Evolutionary conservation across 345 rosid genomes (phyloP), one percentile per base, ranked within the genome.

Genomic region (Zanthoxylum bungeanum): DNA sequence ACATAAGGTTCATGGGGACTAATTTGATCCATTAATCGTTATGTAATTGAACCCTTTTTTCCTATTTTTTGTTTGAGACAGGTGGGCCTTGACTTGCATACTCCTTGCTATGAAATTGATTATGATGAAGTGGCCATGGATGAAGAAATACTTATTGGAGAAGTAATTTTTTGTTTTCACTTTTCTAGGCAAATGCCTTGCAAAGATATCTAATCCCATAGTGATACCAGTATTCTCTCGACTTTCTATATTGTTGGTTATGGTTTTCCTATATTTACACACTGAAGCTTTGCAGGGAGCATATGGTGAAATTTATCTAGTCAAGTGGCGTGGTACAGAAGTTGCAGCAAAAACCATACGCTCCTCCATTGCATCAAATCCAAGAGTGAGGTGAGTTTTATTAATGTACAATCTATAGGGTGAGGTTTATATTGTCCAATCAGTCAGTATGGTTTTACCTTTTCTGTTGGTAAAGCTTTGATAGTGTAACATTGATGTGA

Each of bases 321-420:
- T 86, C 56, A 88, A 81, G 70, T 88, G 93, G 88, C 86, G 87
- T 19, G 92, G 88, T 66, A 88, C 90, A 53, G 87, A 82, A 73
- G 79, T 88, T 61, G 90, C 90, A 7, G 90, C 90, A 68, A 88
- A 88, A 76, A 85, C 88, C n/a, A 88, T 85, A 22, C 85, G 85
- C 33, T 86, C 89, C 36, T 82, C 88, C 73, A 85, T 88, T 60
- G 88, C 92, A 46, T 82, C 90, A 76, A 84, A 82, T 78, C 83
- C 83, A 17, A 83, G 70, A 60, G 92, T 86, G 78, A 88, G 72
- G 92, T 88, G 76, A 79, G 85, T 80, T 64, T 64, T 52, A 28
- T 40, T 46, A 12, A 65, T 42, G 46, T 53, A 12, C 49, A 19
- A 44, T 19, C 16, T 4, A 44, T 44, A 44, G 3, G 19, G 19